phyloP scores from a whole-genome alignment of 2,329 filamentous ascomycete species.

The Aureobasidium sp. region DNA sequence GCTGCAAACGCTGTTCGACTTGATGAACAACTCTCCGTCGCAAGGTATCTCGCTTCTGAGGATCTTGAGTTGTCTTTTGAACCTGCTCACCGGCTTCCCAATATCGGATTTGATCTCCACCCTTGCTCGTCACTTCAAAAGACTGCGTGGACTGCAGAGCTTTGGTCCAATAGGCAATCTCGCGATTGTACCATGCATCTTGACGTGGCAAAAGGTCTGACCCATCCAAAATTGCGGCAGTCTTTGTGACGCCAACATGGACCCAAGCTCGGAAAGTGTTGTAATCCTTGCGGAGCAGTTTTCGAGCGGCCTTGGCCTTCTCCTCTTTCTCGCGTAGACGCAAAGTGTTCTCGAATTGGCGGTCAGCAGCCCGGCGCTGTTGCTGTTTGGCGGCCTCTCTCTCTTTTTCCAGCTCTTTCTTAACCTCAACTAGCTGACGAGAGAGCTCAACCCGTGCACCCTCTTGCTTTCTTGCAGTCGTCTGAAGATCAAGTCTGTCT shows the following conservation, averaged over 20 bases:
- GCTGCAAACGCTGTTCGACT: background rate
- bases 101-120: background rate
- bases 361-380: constrained; percentile 16
- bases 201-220: background rate
- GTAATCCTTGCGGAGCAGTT: background rate
- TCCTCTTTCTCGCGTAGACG: constrained; percentile 20
- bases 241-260: background rate
- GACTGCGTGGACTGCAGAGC: background rate
- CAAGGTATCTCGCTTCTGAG: background rate
- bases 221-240: background rate
- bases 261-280: background rate
- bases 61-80: background rate
- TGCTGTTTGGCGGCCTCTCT: background rate
- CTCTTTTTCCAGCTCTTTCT: background rate
- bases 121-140: background rate
- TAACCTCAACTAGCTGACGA: background rate
- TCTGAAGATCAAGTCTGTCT: background rate
- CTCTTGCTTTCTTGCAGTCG: background rate
- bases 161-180: background rate
- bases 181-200: background rate
- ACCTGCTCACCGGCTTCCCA: background rate
- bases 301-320: constrained; percentile 11
- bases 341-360: constrained; percentile 14
- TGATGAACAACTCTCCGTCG: background rate
- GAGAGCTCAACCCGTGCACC: background rate